Evolutionary conservation across 257 asterid species (phyloP).

Genomic region (Fraxinus quadrangulata): DNA sequence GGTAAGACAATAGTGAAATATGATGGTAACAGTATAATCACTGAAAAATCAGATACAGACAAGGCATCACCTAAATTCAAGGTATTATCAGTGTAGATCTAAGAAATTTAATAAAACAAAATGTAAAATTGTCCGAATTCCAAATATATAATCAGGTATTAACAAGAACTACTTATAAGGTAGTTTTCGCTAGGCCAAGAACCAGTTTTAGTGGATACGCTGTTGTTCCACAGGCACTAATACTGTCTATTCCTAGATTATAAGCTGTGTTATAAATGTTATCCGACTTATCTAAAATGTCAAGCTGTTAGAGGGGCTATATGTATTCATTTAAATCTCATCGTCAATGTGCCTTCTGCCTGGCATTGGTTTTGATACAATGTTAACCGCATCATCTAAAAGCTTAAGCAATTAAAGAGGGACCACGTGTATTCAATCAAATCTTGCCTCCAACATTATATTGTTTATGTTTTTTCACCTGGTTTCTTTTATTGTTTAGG

Average conservation of each 20-base stretch:
- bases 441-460: not conserved
- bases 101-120: not conserved
- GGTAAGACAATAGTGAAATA: constrained; percentile 3
- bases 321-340: not conserved
- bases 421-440: not conserved
- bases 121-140: not conserved
- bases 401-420: not conserved
- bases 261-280: not conserved
- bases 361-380: not conserved
- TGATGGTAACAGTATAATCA: constrained; percentile 1
- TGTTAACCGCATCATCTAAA: not conserved
- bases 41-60: not conserved
- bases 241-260: not conserved
- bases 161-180: not conserved
- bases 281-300: not conserved
- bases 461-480: not conserved
- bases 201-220: not conserved
- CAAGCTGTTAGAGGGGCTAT: not conserved
- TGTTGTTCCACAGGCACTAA: not conserved
- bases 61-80: not conserved
- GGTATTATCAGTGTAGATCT: not conserved
- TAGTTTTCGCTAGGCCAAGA: not conserved
- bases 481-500: not conserved
- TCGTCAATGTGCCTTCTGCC: not conserved
- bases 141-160: not conserved